Percentiles rank a stretch among this genome's conserved stretches.
Evolutionary conservation across 2,329 filamentous ascomycete genomes (phyloP).

Genomic region (Penicillium italicum): DNA sequence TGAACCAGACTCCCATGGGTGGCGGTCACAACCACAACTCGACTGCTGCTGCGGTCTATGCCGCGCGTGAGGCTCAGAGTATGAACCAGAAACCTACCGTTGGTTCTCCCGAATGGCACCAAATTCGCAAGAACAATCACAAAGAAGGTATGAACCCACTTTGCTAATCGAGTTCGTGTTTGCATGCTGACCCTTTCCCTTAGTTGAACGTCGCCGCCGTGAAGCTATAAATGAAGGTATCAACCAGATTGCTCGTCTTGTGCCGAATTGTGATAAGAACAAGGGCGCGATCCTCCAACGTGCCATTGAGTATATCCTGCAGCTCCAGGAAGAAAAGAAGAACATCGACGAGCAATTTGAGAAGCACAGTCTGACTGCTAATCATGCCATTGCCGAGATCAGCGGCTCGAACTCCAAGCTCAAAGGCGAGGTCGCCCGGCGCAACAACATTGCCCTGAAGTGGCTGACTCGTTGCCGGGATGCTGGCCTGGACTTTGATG

Average conservation of each 20-base stretch:
- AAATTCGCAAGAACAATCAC: conserved; percentile 93
- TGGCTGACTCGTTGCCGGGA: conserved; percentile 48
- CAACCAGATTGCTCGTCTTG: conserved; percentile 95
- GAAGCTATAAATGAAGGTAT: conserved; percentile 99
- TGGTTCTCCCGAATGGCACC: conserved; percentile 98
- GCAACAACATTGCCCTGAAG: conserved; percentile 64
- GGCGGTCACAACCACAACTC: conserved; percentile 45
- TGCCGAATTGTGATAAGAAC: conserved; percentile 97
- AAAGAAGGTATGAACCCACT: conserved; percentile 77
- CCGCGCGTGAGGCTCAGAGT: conserved; percentile 51
- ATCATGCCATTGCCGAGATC: conserved; percentile 67
- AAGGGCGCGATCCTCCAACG: conserved; percentile 95
- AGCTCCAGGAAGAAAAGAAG: conserved; percentile 57
- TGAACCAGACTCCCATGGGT: conserved; percentile 37
- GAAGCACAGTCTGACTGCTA: conserved; percentile 44
- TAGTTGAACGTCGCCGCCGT: conserved; percentile 91
- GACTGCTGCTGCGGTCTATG: conserved; percentile 58
- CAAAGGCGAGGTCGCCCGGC: conserved; percentile 83
- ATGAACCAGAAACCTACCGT: conserved; percentile 73
- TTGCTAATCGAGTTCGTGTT: neutral
- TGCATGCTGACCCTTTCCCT: conserved; percentile 18
- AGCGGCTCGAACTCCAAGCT: conserved; percentile 92
- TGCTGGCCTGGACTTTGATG: conserved; percentile 48
- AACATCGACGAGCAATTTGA: conserved; percentile 43
- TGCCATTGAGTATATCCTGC: conserved; percentile 88